phyloP scores from a whole-genome alignment of 257 asterid species.

The Salvia splendens region DNA sequence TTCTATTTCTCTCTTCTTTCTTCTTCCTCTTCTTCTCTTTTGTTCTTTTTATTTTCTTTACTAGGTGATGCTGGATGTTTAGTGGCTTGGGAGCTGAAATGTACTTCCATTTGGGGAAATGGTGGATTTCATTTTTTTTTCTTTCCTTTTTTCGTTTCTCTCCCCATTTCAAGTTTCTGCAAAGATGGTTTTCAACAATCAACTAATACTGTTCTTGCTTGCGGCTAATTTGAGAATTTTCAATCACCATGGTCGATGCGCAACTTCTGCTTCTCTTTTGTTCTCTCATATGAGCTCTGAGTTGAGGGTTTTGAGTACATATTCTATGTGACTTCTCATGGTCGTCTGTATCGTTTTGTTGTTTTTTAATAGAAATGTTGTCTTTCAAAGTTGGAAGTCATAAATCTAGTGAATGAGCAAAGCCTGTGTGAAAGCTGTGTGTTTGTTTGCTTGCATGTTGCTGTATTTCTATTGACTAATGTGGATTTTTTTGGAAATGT shows the following conservation, averaged over 20 bases:
- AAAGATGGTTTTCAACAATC: not conserved
- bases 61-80: conserved; percentile 36
- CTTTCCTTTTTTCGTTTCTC: not conserved
- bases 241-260: not conserved
- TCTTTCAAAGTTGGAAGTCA: not conserved
- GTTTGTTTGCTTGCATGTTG: no score
- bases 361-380: not conserved
- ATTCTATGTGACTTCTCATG: not conserved
- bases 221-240: not conserved
- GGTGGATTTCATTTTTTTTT: conserved; percentile 3
- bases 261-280: not conserved
- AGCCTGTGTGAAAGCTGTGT: no score
- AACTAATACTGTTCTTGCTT: not conserved
- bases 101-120: conserved; percentile 11
- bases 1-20: not conserved
- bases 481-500: no score
- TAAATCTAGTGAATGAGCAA: no score
- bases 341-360: conserved; percentile 15
- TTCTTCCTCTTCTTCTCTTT: not conserved
- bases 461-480: no score
- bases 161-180: not conserved
- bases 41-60: not conserved
- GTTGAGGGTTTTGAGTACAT: not conserved
- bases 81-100: conserved; percentile 23
- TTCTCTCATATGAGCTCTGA: not conserved